Base-by-base conservation (phyloP, 1,139 yeast genomes). In the Dujonia santamariae region DNA sequence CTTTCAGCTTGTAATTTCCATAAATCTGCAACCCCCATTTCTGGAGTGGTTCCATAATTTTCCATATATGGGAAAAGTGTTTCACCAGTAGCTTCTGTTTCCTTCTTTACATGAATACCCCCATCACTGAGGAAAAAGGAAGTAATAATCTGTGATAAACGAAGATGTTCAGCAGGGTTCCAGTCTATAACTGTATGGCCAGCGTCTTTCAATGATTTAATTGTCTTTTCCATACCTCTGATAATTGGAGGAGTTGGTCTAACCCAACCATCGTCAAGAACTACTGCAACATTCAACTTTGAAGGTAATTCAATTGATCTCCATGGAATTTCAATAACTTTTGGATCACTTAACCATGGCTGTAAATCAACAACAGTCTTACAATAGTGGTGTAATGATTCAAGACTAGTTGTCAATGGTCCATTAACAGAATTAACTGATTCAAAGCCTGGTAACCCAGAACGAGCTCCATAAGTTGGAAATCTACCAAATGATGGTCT, bases 161-260 rank as follows among this genome's bases (percentile, higher is more conserved):
- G 47, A 42, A 42, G 54, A 59, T 50, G 70, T 34, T 63, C 65
- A 19, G 55, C 53, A 13, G 78, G 67, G 16, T 59, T 66, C 75
- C 83, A 80, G 33, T 73, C 76, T 18, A 81, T 73, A 28, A 81
- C 67, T 38, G 73, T 76, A 45, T 75, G 84, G 16, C 87, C 87
- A 25, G 69, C 73, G 9, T 58, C 63, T 43, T 42, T 34, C 35
- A 65, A 45, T 4, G 48, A 45, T 0, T 54, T 47, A 14, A 40
- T 46, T 3, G 56, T 56, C 19, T 44, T 45, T 4, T 42, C 32
- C 39, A 59, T 43, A 2, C 57, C 65, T 37, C 69, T 46, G 16
- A 53, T 44, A 19, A 63, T 52, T 8, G 72, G 71, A 3, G 72
- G 63, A 1, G 68, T 61, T 4, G 69, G 68, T n/a, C 59, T 46